Evolutionary conservation across 2,329 filamentous ascomycete species (phyloP).

Genomic region (Fusarium pseudonygamai): DNA sequence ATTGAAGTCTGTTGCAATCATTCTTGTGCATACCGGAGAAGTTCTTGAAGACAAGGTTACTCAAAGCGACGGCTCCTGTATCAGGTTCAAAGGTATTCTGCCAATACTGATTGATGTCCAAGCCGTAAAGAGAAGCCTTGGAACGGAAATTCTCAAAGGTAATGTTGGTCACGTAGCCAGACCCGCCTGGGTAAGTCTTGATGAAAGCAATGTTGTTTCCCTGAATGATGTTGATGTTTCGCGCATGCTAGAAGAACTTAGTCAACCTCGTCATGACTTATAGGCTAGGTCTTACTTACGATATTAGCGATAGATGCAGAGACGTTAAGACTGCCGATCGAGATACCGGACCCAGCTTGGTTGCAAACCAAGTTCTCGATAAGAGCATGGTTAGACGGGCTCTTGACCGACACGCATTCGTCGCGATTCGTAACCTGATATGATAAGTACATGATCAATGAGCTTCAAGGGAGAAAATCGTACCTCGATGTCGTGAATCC

Average conservation of each 20-base stretch:
- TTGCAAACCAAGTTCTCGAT: not conserved
- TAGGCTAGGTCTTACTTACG: not conserved
- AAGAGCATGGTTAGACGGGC: not conserved
- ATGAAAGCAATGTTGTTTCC: not conserved
- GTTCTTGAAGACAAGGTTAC: not conserved
- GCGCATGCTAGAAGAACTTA: not conserved
- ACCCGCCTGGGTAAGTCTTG: not conserved
- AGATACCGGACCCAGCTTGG: not conserved
- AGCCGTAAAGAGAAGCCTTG: not conserved
- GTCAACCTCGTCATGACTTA: fast-evolving
- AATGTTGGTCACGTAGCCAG: not conserved
- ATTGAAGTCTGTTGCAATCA: fast-evolving
- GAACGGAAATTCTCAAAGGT: not conserved
- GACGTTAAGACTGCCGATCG: not conserved
- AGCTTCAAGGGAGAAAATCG: fast-evolving
- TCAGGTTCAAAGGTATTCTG: not conserved
- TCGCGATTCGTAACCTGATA: not conserved
- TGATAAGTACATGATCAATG: not conserved
- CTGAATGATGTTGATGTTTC: not conserved
- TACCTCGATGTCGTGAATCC: not conserved
- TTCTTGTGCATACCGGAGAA: not conserved
- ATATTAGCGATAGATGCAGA: not conserved
- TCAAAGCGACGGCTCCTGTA: not conserved
- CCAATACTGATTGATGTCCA: not conserved
- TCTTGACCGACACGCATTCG: not conserved